These are phyloP conservation scores for Candida sonorensis DNA, from an alignment of 805 yeast genomes.

Conservation along the genomic window DNA sequence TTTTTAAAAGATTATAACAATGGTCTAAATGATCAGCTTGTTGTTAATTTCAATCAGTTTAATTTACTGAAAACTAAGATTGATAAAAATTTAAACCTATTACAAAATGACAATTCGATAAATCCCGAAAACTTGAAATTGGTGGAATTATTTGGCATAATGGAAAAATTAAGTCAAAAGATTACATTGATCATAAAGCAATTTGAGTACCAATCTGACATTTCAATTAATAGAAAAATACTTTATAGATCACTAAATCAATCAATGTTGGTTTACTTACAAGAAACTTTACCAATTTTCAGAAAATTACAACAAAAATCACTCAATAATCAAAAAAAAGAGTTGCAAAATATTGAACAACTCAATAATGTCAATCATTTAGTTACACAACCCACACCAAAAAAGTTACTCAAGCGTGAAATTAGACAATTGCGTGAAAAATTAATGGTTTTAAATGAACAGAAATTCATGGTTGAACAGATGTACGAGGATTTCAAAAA, in stretches of 20 bases:
- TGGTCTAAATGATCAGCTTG: constrained; percentile 25
- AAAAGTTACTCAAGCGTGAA: constrained; percentile 38
- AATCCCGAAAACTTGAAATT: constrained; percentile 40
- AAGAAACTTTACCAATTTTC: constrained; percentile 56
- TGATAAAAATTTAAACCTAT: constrained; percentile 16
- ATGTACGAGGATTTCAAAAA: constrained; percentile 57
- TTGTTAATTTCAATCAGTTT: constrained; percentile 30
- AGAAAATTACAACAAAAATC: constrained; percentile 45
- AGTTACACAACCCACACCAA: too few relatives aligned
- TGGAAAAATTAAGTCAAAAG: constrained; percentile 44
- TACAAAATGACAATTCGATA: constrained; percentile 10
- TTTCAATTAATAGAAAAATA: too few relatives aligned
- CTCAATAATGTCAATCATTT: too few relatives aligned
- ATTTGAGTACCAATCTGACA: constrained; percentile 16
- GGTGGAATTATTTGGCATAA: constrained; percentile 41
- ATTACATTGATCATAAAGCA: constrained; percentile 24
- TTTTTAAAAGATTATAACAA: constrained; percentile 34
- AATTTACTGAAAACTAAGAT: constrained; percentile 17
- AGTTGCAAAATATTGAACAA: too few relatives aligned
- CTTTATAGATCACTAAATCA: constrained; percentile 50
- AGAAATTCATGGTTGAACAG: constrained; percentile 60
- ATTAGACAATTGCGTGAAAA: constrained; percentile 61
- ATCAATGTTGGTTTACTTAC: constrained; percentile 54
- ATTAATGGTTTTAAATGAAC: constrained; percentile 83
- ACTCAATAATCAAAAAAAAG: constrained; percentile 9